Evolutionary conservation across 2,329 filamentous ascomycete genomes (phyloP).

Genomic region (Diatrype stigma): DNA sequence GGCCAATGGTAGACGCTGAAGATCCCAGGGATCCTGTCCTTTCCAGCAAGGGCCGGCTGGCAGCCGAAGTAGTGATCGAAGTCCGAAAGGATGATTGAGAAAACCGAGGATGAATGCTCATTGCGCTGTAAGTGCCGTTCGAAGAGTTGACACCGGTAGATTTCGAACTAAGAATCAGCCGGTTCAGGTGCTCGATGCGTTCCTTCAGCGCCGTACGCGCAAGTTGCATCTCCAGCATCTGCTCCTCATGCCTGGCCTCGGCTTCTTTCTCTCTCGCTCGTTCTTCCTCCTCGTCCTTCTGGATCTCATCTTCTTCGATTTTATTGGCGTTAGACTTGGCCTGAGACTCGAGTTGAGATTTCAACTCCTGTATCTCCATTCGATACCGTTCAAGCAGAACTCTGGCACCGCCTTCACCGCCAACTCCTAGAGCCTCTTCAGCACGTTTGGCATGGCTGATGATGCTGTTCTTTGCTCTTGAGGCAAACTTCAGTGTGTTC

Average conservation of each 20-base stretch:
- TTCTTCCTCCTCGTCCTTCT: conserved; percentile 66
- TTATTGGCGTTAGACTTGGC: conserved; percentile 62
- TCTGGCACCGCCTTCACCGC: conserved; percentile 79
- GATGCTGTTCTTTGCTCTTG: conserved; percentile 95
- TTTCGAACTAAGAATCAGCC: conserved; percentile 91
- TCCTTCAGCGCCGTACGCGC: conserved; percentile 94
- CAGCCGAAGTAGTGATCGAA: conserved; percentile 62
- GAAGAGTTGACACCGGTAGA: conserved; percentile 85
- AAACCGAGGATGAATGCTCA: conserved; percentile 60
- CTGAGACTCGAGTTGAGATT: conserved; percentile 77
- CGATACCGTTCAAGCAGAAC: conserved; percentile 90
- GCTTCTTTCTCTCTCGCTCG: conserved; percentile 73
- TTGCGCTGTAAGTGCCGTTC: conserved; percentile 62
- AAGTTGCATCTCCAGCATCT: conserved; percentile 97
- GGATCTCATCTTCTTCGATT: conserved; percentile 59
- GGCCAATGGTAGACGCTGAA: conserved; percentile 54
- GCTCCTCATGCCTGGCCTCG: conserved; percentile 85
- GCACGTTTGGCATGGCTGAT: conserved; percentile 95
- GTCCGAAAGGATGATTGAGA: conserved; percentile 63
- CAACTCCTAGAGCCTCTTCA: conserved; percentile 76
- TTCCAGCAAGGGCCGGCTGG: conserved; percentile 49
- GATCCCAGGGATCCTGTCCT: conserved; percentile 66
- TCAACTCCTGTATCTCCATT: conserved; percentile 83
- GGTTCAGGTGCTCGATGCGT: conserved; percentile 93
- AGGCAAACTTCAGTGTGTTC: conserved; percentile 95